Evolutionary conservation across 306 rosid species (phyloP).

Genomic region (Prunus davidiana): DNA sequence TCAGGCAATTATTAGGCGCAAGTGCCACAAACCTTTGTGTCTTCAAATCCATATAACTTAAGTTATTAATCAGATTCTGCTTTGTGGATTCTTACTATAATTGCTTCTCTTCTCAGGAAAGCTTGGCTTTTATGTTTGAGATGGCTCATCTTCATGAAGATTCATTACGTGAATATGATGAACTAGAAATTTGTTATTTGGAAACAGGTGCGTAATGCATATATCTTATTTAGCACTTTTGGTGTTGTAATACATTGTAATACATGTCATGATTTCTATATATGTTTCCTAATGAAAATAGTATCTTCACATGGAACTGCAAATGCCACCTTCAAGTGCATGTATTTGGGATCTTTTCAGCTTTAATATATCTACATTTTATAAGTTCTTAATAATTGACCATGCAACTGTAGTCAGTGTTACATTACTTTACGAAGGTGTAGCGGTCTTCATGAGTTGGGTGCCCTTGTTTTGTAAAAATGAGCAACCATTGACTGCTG

Average conservation of each 20-base stretch:
- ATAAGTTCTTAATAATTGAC: not conserved
- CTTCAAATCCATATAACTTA: slow-evolving; percentile 21
- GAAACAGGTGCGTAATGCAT: slow-evolving; percentile 74
- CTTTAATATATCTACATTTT: not conserved
- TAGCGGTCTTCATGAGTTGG: not conserved
- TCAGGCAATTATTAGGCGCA: not conserved
- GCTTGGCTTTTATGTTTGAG: slow-evolving; percentile 99
- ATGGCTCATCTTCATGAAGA: slow-evolving; percentile 95
- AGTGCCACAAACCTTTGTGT: slow-evolving; percentile 5
- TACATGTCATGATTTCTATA: not conserved
- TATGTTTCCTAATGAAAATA: not conserved
- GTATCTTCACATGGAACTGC: not conserved
- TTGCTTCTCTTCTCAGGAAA: slow-evolving; percentile 64
- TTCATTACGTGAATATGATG: slow-evolving; percentile 93
- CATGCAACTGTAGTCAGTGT: not conserved
- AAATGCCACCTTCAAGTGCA: not conserved
- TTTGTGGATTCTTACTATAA: slow-evolving; percentile 25
- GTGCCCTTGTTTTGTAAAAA: not conserved
- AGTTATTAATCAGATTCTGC: not conserved
- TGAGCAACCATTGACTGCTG: not conserved
- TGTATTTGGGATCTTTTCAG: not conserved
- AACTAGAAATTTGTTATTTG: slow-evolving; percentile 88
- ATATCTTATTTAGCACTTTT: slow-evolving; percentile 22
- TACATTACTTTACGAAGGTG: not conserved
- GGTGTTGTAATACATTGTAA: slow-evolving; percentile 32